Base-by-base conservation (phyloP, 140 eudicot species). In the Flaveria floridana region DNA sequence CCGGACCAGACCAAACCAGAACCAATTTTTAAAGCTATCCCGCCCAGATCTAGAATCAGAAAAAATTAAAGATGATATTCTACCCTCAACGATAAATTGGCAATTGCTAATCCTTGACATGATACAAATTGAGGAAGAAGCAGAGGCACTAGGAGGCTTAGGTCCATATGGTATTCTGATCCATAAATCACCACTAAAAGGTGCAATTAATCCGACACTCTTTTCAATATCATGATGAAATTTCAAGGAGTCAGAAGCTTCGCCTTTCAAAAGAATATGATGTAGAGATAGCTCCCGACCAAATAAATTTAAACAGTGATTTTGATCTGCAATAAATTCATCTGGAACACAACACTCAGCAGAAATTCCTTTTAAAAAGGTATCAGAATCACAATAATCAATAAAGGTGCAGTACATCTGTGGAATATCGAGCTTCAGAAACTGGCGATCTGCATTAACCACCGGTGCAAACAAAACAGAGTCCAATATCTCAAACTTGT, bases 131-230 rank as follows among this genome's bases (percentile, higher is more conserved):
- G 95, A 78, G 70, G 79, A 41, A 67, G 84, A 55, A 41, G 84
- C 66, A 47, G 85, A 66, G 9, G 61, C 16, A 68, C 34, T 30
- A 23, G 73, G 76, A 41, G 79, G 39, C 46, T 71, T 77, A 46
- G 66, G 72, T 28, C 78, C 82, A 59, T 47, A 28, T 15, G 97
- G 97, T 48, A 91, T 78, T 81, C 86, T 88, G 76, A 95, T 85
- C 97, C 97, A 95, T 56, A 88, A 30, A 84, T 95, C 99, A 63
- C 83, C 86, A 76, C 83, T 83, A 12, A 85, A 70, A 64, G 90
- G 84, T 15, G 85, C 81, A 76, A 95, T 71, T 51, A 95, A 82
- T 64, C 76, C 57, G 11, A 74, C 55, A 69, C 69, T 70, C 25
- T 11, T 48, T 71, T 75, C 85, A 19, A 69, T 52, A 62, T 20